phyloP scores from a whole-genome alignment of 345 rosid species.

The Melastoma malabathricum region DNA sequence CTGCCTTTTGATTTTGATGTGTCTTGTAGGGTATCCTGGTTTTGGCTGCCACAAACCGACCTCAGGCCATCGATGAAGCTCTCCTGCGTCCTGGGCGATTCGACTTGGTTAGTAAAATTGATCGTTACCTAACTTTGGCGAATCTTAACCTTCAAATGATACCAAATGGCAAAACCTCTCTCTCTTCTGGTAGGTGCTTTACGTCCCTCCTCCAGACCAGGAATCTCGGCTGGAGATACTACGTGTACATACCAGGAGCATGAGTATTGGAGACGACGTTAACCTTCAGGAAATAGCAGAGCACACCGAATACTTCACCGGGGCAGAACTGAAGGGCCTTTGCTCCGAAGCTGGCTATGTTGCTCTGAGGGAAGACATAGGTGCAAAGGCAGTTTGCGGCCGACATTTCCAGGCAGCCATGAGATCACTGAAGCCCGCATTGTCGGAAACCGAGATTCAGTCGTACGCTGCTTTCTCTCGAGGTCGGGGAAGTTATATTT shows the following conservation, averaged over 20 bases:
- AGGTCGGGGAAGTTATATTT: not conserved
- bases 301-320: slow-evolving; percentile 71
- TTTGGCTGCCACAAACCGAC: slow-evolving; percentile 88
- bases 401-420: slow-evolving; percentile 56
- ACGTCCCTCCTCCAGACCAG: slow-evolving; percentile 72
- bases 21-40: slow-evolving; percentile 64
- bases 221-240: slow-evolving; percentile 73
- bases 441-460: slow-evolving; percentile 47
- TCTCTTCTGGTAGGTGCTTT: slow-evolving; percentile 39
- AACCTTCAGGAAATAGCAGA: slow-evolving; percentile 58
- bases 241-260: slow-evolving; percentile 58
- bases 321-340: slow-evolving; percentile 76
- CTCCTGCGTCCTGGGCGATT: slow-evolving; percentile 95
- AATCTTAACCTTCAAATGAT: too few species aligned
- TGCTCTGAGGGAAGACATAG: slow-evolving; percentile 71
- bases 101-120: slow-evolving; percentile 44
- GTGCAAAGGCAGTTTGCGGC: slow-evolving; percentile 38
- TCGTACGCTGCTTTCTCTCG: slow-evolving; percentile 50
- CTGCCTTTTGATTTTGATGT: not conserved
- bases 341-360: slow-evolving; percentile 81
- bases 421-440: slow-evolving; percentile 59
- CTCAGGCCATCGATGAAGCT: slow-evolving; percentile 86
- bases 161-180: not conserved
- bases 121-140: not conserved
- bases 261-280: slow-evolving; percentile 56